Conservation (phyloP, 768 basidiomycete species). For the Baorangia bicolor region DNA sequence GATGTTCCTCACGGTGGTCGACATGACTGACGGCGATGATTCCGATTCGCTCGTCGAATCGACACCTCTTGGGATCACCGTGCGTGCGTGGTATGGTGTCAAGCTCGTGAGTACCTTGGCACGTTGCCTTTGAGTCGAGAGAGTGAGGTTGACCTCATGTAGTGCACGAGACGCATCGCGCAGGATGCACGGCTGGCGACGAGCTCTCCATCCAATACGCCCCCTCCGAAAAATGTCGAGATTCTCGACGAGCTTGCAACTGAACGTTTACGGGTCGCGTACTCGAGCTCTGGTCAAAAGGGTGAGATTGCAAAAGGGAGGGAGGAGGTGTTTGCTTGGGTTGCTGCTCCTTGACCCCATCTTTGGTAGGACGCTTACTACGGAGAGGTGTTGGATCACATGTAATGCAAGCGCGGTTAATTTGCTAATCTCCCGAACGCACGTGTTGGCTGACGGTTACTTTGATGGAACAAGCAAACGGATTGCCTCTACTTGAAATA, state of each 20-base stretch:
- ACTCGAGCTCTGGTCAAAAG: constrained; percentile 42
- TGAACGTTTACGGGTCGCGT: constrained; percentile 61
- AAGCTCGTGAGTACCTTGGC: too few relatives aligned
- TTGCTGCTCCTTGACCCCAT: constrained; percentile 26
- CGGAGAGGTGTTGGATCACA: too few relatives aligned
- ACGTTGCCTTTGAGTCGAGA: too few relatives aligned
- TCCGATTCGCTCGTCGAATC: too few relatives aligned
- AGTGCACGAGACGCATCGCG: constrained; percentile 62
- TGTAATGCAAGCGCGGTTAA: too few relatives aligned
- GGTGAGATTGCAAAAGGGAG: constrained; percentile 37
- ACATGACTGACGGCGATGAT: too few relatives aligned
- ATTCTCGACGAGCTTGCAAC: constrained; percentile 70
- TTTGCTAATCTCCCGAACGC: too few relatives aligned
- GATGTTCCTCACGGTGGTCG: too few relatives aligned
- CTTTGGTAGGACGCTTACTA: too few relatives aligned
- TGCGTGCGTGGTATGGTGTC: too few relatives aligned
- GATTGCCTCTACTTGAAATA: not conserved
- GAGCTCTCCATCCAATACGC: constrained; percentile 54
- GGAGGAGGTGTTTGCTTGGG: constrained; percentile 44
- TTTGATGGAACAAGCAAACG: not conserved
- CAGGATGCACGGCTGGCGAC: constrained; percentile 36
- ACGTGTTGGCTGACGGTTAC: not conserved
- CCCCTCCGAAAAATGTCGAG: constrained; percentile 50
- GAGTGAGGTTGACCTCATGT: not conserved
- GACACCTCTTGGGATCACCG: too few relatives aligned